Conservation (phyloP, 257 asterid genomes). For the Lantana camara region DNA sequence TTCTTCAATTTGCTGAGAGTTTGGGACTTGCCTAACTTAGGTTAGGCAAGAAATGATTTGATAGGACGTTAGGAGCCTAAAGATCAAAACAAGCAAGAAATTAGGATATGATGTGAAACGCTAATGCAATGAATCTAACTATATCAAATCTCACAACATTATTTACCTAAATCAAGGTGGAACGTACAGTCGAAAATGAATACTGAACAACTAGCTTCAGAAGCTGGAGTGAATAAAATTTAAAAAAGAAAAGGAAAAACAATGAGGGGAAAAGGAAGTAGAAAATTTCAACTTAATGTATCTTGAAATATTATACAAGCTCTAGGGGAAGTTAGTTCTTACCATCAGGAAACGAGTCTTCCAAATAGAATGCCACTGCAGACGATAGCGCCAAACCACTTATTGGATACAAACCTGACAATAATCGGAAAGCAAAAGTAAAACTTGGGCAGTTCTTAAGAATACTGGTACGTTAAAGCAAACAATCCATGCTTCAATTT, state of each 20-base stretch:
- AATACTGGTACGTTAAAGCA: neutral
- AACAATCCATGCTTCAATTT: constrained; percentile 3
- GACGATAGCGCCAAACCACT: constrained; percentile 85
- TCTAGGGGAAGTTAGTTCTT: too few species aligned
- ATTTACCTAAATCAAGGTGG: neutral
- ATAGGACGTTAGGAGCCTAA: neutral
- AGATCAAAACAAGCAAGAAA: neutral
- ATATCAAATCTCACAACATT: neutral
- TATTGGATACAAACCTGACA: constrained; percentile 79
- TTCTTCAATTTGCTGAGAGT: constrained; percentile 12
- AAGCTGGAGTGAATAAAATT: neutral
- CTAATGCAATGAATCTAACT: neutral
- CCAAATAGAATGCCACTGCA: constrained; percentile 70
- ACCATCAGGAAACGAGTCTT: constrained; percentile 49
- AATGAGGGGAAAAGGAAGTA: too few species aligned
- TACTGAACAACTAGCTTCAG: neutral
- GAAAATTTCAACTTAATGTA: neutral
- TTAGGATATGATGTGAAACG: neutral
- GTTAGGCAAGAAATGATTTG: neutral
- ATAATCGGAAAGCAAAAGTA: constrained; percentile 8
- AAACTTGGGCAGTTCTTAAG: constrained; percentile 1
- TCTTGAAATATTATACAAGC: too few species aligned
- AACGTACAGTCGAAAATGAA: neutral
- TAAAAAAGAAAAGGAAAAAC: neutral
- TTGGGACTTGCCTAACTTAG: neutral